Base-by-base conservation (phyloP, 306 rosid genomes). In the Cicer bijugum region DNA sequence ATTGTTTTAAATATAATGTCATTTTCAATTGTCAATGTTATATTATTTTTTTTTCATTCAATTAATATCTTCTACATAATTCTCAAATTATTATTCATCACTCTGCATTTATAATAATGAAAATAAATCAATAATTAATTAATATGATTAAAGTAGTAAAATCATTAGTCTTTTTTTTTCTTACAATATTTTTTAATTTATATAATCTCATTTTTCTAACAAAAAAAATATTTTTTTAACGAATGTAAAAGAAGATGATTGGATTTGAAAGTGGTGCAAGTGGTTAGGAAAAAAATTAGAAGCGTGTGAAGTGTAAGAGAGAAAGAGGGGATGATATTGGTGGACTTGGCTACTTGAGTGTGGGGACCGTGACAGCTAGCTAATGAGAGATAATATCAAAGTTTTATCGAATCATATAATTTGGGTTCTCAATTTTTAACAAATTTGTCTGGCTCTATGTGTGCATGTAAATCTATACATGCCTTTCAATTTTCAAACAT, bases 321-420 rank as follows among this genome's bases (percentile, higher is more conserved):
- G 8, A 28, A 16, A 48, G 66, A 77, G 46, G 43, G 56, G 17
- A 42, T 76, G 1, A 1, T 56, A 23, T 61, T 66, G 64, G 78
- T 79, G 76, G 88, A 85, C 81, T 43, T 72, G 74, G 78, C 66
- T 63, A 11, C 12, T 15, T 19, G 40, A 46, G 4, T 33, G 72
- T 63, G 78, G 86, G 83, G 81, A 40, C 78, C 81, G 1, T 39
- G 79, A 75, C 84, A 85, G 84, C 85, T 61, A 37, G 40, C 59
- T 70, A 78, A 80, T 71, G 56, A 68, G 39, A 43, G 73, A 78
- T 57, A 50, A 40, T 55, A 55, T 64, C 64, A 42, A 71, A 76
- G 72, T 72, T 48, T 74, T 69, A 35, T 78, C 40, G 14, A 67
- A 78, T 67, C 19, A 28, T 28, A 28, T 28, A 28, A 65, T 12